A percentile compares a stretch with the other conserved stretches of the same genome.
Conservation (phyloP, 2,329 filamentous ascomycete species). For the Emmonsiellopsis sp. region DNA sequence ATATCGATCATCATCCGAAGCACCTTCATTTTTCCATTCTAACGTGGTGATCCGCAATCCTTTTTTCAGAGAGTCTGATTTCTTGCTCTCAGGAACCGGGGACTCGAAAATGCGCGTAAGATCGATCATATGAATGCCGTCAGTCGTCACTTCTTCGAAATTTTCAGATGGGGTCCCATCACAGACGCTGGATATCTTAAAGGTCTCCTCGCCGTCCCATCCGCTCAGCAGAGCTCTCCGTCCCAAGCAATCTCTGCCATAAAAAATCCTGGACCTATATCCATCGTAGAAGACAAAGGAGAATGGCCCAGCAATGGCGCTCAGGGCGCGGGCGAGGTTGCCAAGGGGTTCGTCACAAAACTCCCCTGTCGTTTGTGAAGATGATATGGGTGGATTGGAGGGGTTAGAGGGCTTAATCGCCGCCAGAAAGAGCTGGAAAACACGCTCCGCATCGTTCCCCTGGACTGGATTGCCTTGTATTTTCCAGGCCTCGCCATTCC, state of each 20-base stretch:
- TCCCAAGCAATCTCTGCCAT: constrained; percentile 78
- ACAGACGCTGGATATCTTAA: constrained; percentile 64
- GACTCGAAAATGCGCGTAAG: constrained; percentile 28
- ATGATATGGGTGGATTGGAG: constrained; percentile 7
- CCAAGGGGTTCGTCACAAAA: constrained; percentile 14
- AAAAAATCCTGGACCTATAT: constrained; percentile 56
- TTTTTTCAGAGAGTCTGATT: background rate
- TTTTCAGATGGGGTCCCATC: constrained; percentile 39
- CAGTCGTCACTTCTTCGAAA: constrained; percentile 76
- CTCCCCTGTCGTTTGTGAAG: background rate
- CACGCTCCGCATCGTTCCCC: constrained; percentile 68
- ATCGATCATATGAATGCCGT: constrained; percentile 66
- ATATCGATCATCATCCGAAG: background rate
- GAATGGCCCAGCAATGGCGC: constrained; percentile 69
- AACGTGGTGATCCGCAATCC: constrained; percentile 6
- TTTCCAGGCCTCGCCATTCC: constrained; percentile 96
- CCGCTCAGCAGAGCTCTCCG: constrained; percentile 66
- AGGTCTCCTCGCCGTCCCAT: constrained; percentile 37
- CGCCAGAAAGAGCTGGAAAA: constrained; percentile 54
- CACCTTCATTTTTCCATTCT: constrained; percentile 11
- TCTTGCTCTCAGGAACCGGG: background rate
- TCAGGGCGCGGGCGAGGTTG: constrained; percentile 40
- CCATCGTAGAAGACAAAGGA: constrained; percentile 79
- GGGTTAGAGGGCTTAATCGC: constrained; percentile 21
- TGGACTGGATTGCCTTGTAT: constrained; percentile 48